These are phyloP conservation scores for Didymellaceae sp. DNA, from an alignment of 2,329 filamentous ascomycete genomes.

Conservation along the genomic window DNA sequence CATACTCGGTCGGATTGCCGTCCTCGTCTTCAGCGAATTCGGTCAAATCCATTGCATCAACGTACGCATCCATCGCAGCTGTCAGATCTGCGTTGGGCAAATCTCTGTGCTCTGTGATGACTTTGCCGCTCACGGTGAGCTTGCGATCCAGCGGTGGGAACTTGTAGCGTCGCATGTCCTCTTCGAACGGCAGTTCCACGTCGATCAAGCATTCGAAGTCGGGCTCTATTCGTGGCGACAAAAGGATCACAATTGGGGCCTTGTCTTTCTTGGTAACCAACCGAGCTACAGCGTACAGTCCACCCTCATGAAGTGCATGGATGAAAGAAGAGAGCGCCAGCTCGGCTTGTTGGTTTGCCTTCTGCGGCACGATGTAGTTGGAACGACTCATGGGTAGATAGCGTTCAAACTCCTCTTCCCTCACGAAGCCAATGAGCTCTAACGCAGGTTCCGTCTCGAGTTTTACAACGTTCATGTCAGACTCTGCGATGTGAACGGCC, in stretches of 20 bases:
- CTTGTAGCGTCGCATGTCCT: slow-evolving; percentile 87
- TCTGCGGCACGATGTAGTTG: slow-evolving; percentile 78
- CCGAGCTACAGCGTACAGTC: slow-evolving; percentile 84
- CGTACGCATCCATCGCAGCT: slow-evolving; percentile 86
- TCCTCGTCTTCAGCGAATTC: slow-evolving; percentile 74
- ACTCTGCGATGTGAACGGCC: slow-evolving; percentile 85
- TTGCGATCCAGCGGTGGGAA: slow-evolving; percentile 91
- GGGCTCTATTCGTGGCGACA: slow-evolving; percentile 79
- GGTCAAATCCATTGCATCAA: slow-evolving; percentile 90
- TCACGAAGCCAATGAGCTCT: slow-evolving; percentile 86
- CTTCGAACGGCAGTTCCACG: slow-evolving; percentile 87
- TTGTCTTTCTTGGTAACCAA: slow-evolving; percentile 85
- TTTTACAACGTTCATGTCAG: slow-evolving; percentile 87
- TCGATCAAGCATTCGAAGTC: slow-evolving; percentile 88
- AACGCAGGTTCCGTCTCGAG: slow-evolving; percentile 78
- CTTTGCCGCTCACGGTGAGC: slow-evolving; percentile 83
- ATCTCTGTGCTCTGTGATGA: slow-evolving; percentile 80
- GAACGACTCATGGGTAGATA: slow-evolving; percentile 85
- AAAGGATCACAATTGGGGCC: slow-evolving; percentile 75
- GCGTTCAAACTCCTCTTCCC: slow-evolving; percentile 76
- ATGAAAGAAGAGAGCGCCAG: slow-evolving; percentile 89
- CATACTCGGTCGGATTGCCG: slow-evolving; percentile 70
- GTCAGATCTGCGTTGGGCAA: slow-evolving; percentile 77
- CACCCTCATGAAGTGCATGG: slow-evolving; percentile 82
- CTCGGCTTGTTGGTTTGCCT: slow-evolving; percentile 79